Base-by-base conservation (phyloP, 768 basidiomycete genomes). In the Tylopilus subfusipes region DNA sequence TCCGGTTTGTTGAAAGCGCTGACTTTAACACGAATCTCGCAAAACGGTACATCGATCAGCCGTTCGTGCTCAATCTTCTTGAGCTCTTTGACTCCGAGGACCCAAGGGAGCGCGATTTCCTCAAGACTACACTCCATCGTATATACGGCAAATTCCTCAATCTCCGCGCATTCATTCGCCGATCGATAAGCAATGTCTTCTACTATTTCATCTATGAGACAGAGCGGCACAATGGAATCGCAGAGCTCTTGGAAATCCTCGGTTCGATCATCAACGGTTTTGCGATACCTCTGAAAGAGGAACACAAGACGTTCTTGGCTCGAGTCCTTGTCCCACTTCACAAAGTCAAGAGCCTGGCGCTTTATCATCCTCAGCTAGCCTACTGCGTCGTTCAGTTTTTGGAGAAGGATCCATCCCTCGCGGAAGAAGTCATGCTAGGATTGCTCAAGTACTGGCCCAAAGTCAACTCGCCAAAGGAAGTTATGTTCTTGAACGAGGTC, bases 191-290 rank as follows among this genome's bases (percentile, higher is more conserved):
- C 79, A 97, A 98, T 65, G 96, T 99, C 64, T 99, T 99, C 72
- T 98, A 97, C 82, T 87, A 95, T 67, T 99, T 98, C 77, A 80
- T 98, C 64, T 99, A 99, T 73, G 97, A 99, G 72, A 93, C 94
- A 1, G 97, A 99, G 69, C 85, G 97, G 44, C 96, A 99, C 79
- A 99, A 99, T 68, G 97, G 97, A 33, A 98, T 99, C 63, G 97
- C 97, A 27, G 97, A 99, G 70, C 82, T 99, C 46, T 78, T 99
- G 52, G 97, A 99, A 73, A 99, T 99, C 56, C 80, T 99, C 43
- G 97, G 97, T 13, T 98, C 95, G 22, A 99, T 99, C 75, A 99
- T 99, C 81, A 99, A 99, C 64, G 97, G 97, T 31, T 99, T 99
- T 66, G 96, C 96, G 13, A 75, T 98, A 6, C 97, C 97, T 40